A percentile compares a stretch with the other conserved stretches of the same genome.
phyloP scores from a whole-genome alignment of 305 asterid genomes.

The Solanum aculeatissimum region DNA sequence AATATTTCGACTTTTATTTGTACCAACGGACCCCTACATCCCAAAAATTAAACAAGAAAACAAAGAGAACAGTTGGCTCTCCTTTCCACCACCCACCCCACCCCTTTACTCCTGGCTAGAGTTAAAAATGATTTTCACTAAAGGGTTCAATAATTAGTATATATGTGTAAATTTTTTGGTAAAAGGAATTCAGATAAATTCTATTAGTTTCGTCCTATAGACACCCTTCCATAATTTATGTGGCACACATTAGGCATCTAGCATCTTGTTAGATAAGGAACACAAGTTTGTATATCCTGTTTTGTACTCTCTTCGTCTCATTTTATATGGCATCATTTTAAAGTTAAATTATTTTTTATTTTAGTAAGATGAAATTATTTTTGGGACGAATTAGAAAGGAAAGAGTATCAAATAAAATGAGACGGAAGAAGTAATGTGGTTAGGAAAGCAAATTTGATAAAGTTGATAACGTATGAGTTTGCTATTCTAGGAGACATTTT shows the following conservation, averaged over 20 bases:
- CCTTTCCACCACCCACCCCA: not conserved
- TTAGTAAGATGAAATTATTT: no score
- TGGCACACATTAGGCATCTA: not conserved
- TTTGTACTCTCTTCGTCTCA: no score
- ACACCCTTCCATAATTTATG: not conserved
- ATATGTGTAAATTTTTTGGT: not conserved
- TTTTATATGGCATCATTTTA: no score
- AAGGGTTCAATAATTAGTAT: no score
- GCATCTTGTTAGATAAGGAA: not conserved
- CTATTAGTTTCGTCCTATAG: no score
- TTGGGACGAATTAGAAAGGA: no score
- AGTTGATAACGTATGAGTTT: not conserved
- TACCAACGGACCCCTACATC: not conserved
- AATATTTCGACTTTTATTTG: not conserved
- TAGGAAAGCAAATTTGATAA: not conserved
- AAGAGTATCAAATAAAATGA: no score
- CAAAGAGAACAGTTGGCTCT: not conserved
- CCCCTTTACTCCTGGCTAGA: not conserved
- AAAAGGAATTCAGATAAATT: not conserved
- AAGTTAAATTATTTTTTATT: no score
- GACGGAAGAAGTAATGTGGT: no score
- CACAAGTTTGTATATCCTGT: not conserved
- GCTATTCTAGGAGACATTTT: not conserved
- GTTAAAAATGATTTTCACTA: not conserved
- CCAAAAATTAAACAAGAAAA: not conserved